Evolutionary conservation across 2,329 filamentous ascomycete species (phyloP), one percentile per base, ranked within the genome.

Genomic region (Scedosporium aurantiacum): DNA sequence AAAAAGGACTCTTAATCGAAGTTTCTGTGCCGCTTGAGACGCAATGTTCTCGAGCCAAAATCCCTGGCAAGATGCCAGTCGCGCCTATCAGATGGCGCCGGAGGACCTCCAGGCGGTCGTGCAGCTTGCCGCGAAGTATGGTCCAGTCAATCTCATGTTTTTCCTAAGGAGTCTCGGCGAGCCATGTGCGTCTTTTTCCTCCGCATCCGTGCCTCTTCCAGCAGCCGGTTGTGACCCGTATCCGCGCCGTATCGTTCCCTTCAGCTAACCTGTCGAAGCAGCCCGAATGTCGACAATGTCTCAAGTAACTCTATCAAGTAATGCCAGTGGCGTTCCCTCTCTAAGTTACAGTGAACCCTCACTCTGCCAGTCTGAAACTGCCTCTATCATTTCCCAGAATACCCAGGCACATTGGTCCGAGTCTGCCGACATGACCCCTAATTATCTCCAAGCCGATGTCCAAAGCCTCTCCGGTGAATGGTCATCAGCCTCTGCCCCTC

Each of bases 321-420:
- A 70, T 63, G 61, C 64, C 16, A 75, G 72, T 64, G 74, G 72
- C 5, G 58, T 60, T 7, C 74, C 75, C 5, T 76, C 75, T 5
- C 66, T 76, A 60, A 72, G 71, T 18, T 77, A 74, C 73, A 75
- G 73, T 6, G 73, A 75, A 58, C 70, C 69, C n/a, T 76, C 74
- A 7, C 69, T 74, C 47, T 73, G 69, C 58, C 68, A 71, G 56
- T 74, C 74, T 43, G 74, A 76, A 59, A 72, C 70, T 41, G 74
- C 70, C 2, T 76, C 74, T 27, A 70, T 76, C 61, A 68, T 72
- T 61, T 75, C 74, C 3, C 70, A 74, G 61, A 60, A 58, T 12
- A 57, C 43, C 40, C 63, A 62, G 25, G 73, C 71, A 41, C 73
- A 71, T 12, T 75, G 73, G 72, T 71, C 70, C 55, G 73, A 74